Evolutionary conservation across 2,329 filamentous ascomycete genomes (phyloP).

Genomic region (Xylaria digitata): DNA sequence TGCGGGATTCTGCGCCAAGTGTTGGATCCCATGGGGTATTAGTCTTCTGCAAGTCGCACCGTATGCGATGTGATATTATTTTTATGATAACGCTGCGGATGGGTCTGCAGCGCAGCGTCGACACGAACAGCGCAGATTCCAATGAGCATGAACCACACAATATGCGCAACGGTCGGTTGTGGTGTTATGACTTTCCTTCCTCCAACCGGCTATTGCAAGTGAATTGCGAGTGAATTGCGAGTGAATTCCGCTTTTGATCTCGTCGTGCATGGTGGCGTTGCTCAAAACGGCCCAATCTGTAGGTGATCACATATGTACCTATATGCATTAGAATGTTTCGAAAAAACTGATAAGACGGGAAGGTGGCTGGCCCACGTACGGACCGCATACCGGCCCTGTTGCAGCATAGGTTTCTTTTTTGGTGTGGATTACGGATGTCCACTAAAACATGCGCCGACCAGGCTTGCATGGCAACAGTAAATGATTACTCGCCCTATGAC

Average conservation of each 20-base stretch:
- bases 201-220: constrained; percentile 2
- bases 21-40: constrained; percentile 4
- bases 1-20: background rate
- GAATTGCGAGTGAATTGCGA: too few relatives aligned
- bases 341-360: background rate
- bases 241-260: constrained; percentile 25
- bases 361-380: background rate
- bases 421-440: background rate
- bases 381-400: background rate
- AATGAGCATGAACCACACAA: constrained; percentile 14
- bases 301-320: constrained; percentile 8
- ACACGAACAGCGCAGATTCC: background rate
- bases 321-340: constrained; percentile 15
- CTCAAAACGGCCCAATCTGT: constrained; percentile 15
- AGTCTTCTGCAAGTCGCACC: constrained; percentile 12
- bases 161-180: background rate
- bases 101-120: constrained; percentile 11
- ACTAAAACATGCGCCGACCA: background rate
- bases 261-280: constrained; percentile 33
- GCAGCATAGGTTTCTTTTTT: constrained; percentile 3
- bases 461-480: background rate
- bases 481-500: background rate
- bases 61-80: constrained; percentile 20
- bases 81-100: constrained; percentile 10
- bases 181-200: background rate